A percentile compares a stretch with the other conserved stretches of the same genome.
phyloP scores from a whole-genome alignment of 257 asterid genomes.

The Fraxinus quadrangulata region DNA sequence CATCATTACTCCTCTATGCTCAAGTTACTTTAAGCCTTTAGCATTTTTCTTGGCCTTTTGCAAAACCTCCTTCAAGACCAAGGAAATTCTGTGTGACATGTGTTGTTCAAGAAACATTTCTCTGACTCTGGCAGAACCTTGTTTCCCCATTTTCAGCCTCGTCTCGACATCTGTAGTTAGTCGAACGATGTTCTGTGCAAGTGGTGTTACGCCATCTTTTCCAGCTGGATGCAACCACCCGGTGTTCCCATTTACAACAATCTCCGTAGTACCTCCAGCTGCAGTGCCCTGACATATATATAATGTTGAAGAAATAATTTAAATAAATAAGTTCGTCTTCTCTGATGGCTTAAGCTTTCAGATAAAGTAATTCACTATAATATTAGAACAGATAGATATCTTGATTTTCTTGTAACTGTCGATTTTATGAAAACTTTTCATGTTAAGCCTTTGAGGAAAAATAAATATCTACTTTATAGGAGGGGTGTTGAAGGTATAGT shows the following conservation, averaged over 20 bases:
- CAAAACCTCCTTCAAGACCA: constrained; percentile 64
- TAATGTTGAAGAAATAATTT: not conserved
- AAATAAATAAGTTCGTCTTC: no score
- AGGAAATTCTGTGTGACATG: constrained; percentile 69
- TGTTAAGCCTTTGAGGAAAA: not conserved
- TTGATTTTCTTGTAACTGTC: not conserved
- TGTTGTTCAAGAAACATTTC: constrained; percentile 79
- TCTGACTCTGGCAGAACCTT: constrained; percentile 65
- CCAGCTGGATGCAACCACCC: constrained; percentile 92
- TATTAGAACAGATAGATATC: no score
- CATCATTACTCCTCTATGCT: not conserved
- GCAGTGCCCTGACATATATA: constrained; percentile 74
- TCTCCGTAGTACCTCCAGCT: constrained; percentile 94
- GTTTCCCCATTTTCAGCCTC: constrained; percentile 73
- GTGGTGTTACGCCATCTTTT: constrained; percentile 82
- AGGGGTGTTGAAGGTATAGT: not conserved
- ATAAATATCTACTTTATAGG: not conserved
- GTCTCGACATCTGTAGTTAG: constrained; percentile 60
- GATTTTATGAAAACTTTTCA: no score
- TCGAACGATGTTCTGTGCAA: constrained; percentile 67
- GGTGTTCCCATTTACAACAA: constrained; percentile 74
- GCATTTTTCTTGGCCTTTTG: not conserved
- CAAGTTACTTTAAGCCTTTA: not conserved
- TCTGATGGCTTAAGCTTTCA: no score
- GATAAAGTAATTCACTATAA: not conserved